Evolutionary conservation across 257 asterid species (phyloP).

Genomic region (Capsicum pubescens): DNA sequence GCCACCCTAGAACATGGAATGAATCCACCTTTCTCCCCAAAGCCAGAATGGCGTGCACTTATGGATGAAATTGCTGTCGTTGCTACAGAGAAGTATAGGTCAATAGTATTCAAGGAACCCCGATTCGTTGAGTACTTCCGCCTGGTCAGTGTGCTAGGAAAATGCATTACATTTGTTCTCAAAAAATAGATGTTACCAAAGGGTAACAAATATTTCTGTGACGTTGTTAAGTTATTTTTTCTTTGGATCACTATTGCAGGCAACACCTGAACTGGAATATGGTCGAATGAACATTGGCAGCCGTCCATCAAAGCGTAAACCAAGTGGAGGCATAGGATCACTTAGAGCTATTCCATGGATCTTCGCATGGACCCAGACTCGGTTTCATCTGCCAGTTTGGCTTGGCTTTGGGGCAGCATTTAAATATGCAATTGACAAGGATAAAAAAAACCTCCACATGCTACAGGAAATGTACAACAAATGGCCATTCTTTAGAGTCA

Average conservation of each 20-base stretch:
- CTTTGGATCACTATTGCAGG: constrained; percentile 39
- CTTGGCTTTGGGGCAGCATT: constrained; percentile 64
- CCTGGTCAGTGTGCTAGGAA: constrained; percentile 43
- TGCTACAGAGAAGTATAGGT: constrained; percentile 55
- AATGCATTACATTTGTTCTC: background rate
- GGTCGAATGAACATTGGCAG: constrained; percentile 67
- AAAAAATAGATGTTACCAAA: background rate
- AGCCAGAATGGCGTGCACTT: constrained; percentile 62
- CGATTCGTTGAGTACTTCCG: constrained; percentile 66
- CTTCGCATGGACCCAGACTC: constrained; percentile 67
- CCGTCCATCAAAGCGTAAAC: constrained; percentile 64
- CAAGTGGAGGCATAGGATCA: constrained; percentile 61
- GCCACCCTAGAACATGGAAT: constrained; percentile 63
- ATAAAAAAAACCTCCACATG: constrained; percentile 46
- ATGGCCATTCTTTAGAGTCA: constrained; percentile 66
- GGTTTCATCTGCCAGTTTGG: constrained; percentile 69
- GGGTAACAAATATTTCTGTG: constrained; percentile 14
- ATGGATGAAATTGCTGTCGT: constrained; percentile 53
- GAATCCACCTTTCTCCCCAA: constrained; percentile 60
- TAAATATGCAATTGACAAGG: constrained; percentile 49
- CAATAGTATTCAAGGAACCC: constrained; percentile 58
- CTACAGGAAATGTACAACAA: constrained; percentile 54
- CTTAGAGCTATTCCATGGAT: constrained; percentile 70
- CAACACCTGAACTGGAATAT: constrained; percentile 61
- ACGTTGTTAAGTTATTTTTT: background rate